A percentile compares a stretch with the other conserved stretches of the same genome.
Conservation (phyloP, 1,284 basidiomycete species). For the Trametes versicolor region DNA sequence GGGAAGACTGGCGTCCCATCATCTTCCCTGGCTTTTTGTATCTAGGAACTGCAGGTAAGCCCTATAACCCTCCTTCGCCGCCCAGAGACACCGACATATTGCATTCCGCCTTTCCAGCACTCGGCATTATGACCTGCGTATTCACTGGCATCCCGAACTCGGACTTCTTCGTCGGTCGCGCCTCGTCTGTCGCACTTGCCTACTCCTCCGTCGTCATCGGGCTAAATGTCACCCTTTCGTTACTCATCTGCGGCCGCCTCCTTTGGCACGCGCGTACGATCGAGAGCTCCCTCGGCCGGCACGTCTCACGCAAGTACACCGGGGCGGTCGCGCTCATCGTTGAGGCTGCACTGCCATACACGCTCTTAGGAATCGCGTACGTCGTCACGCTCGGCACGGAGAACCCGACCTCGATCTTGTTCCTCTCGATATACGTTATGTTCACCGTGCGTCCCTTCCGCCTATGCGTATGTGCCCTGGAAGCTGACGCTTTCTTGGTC, state of each 20-base stretch:
- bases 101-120: not conserved
- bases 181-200: conserved; percentile 16
- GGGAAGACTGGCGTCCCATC: conserved; percentile 18
- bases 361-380: conserved; percentile 27
- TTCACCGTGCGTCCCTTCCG: conserved; percentile 24
- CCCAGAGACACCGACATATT: not conserved
- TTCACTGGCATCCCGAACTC: conserved; percentile 19
- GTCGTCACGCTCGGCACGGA: conserved; percentile 22
- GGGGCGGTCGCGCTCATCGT: conserved; percentile 24
- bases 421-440: conserved; percentile 30
- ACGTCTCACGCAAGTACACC: conserved; percentile 19
- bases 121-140: conserved; percentile 25
- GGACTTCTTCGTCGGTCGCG: conserved; percentile 24
- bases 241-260: conserved; percentile 28
- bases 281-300: conserved; percentile 12
- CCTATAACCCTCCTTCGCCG: not conserved
- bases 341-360: conserved; percentile 25
- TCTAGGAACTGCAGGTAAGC: conserved; percentile 7
- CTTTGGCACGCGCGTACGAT: conserved; percentile 8
- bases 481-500: not conserved
- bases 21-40: conserved; percentile 23
- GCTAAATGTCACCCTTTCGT: conserved; percentile 24
- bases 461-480: not conserved
- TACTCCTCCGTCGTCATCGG: conserved; percentile 24
- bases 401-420: conserved; percentile 23